These are phyloP conservation scores for Phanerodontia chrysosporium DNA, from an alignment of 768 basidiomycete genomes.

Conservation along the genomic window DNA sequence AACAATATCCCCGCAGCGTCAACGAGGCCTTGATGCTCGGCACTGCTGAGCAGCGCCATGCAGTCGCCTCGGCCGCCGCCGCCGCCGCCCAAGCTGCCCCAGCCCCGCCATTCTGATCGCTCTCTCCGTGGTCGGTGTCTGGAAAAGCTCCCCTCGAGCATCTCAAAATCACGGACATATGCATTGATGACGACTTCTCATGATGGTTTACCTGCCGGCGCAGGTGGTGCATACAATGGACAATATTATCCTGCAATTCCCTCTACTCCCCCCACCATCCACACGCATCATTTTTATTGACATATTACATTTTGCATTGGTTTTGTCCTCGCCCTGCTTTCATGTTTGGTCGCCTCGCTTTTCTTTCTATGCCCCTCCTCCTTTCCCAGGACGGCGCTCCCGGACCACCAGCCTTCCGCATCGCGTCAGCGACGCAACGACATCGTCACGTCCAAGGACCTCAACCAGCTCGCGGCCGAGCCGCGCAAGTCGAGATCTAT, in stretches of 20 bases:
- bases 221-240: slow-evolving; percentile 48
- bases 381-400: slow-evolving; percentile 14
- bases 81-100: slow-evolving; percentile 37
- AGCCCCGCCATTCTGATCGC: slow-evolving; percentile 27
- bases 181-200: slow-evolving; percentile 19
- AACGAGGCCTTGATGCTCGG: slow-evolving; percentile 89
- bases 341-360: not conserved
- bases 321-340: not conserved
- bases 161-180: slow-evolving; percentile 11
- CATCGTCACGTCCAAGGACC: slow-evolving; percentile 16
- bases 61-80: slow-evolving; percentile 51
- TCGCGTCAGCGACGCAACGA: slow-evolving; percentile 22
- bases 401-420: slow-evolving; percentile 11
- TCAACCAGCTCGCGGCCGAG: slow-evolving; percentile 49
- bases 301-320: slow-evolving; percentile 20
- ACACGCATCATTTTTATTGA: slow-evolving; percentile 24
- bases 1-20: slow-evolving; percentile 38
- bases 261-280: slow-evolving; percentile 21
- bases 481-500: slow-evolving; percentile 33
- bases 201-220: slow-evolving; percentile 40
- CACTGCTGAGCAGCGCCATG: slow-evolving; percentile 70
- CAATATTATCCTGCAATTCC: slow-evolving; percentile 29
- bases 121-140: not conserved
- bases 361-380: not conserved
- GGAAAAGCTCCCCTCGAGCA: slow-evolving; percentile 27